phyloP scores from a whole-genome alignment of 768 basidiomycete genomes.

The Boletus rubroflammeus region DNA sequence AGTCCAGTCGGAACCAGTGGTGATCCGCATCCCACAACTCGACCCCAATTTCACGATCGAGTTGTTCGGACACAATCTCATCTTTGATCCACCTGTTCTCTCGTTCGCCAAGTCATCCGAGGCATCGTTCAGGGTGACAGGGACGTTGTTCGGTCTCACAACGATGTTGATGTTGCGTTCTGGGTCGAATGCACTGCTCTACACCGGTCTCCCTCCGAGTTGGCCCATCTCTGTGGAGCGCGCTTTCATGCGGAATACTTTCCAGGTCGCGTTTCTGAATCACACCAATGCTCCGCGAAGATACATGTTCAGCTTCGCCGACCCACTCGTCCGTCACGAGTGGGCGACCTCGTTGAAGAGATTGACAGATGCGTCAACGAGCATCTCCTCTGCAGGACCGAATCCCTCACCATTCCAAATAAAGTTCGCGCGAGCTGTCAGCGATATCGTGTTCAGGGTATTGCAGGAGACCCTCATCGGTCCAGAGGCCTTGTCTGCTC shows the following conservation, averaged over 20 bases:
- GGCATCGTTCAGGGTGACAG: constrained; percentile 87
- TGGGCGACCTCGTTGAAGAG: constrained; percentile 69
- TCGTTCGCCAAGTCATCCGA: constrained; percentile 75
- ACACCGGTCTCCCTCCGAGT: constrained; percentile 77
- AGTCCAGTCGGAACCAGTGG: constrained; percentile 82
- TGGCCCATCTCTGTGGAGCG: constrained; percentile 79
- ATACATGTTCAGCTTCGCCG: constrained; percentile 94
- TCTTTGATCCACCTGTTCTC: constrained; percentile 83
- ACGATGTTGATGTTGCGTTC: constrained; percentile 80
- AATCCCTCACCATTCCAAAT: constrained; percentile 37
- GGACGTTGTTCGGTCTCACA: constrained; percentile 78
- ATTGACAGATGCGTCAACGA: constrained; percentile 54
- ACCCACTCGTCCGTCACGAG: constrained; percentile 68
- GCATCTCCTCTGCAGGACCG: constrained; percentile 22
- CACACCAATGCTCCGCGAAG: constrained; percentile 66
- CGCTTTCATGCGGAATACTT: constrained; percentile 95
- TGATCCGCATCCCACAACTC: constrained; percentile 77
- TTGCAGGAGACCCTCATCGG: constrained; percentile 80
- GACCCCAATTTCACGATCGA: constrained; percentile 84
- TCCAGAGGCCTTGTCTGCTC: constrained; percentile 22
- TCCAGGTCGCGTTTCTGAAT: constrained; percentile 83
- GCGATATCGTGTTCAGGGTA: constrained; percentile 75
- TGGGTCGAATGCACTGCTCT: constrained; percentile 79
- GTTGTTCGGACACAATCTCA: constrained; percentile 81
- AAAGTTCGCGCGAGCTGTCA: constrained; percentile 60